Evolutionary conservation across 2,329 filamentous ascomycete species (phyloP), one percentile per base, ranked within the genome.

Genomic region (Sporothrix schenckii): DNA sequence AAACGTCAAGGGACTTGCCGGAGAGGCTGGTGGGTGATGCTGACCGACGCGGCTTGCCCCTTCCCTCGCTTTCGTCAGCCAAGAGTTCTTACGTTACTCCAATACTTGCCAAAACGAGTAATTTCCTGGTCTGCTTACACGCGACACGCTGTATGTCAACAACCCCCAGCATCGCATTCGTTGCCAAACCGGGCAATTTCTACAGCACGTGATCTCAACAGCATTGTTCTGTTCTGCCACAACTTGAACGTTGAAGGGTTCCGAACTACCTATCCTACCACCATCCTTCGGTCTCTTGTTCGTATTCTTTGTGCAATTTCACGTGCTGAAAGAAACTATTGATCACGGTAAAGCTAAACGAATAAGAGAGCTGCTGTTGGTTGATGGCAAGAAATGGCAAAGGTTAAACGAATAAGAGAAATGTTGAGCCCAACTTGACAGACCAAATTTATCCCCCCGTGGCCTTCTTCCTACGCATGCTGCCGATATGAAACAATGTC

Each of bases 201-300:
- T 54, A 30, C 34, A 27, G 9, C 66, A 68, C 66, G 66, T 68
- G 66, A 68, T 68, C 52, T 68, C 66, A 68, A 68, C 66, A 34
- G 30, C 50, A 11, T 47, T 19, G 41, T 10, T n/a, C n/a, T 13
- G 13, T 14, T 47, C 41, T 13, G 14, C 13, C n/a, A 24, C 41
- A 13, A 10, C 21, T 11, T 9, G 19, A 24, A 27, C 41, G 9
- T 47, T 13, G 41, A 44, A 44, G 41, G 41, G 11, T n/a, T n/a
- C 11, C 11, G 54, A 13, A 13, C 14, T 11, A 7, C 54, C 16
- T 13, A n/a, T 27, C 41, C 58, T 14, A 19, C 10, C n/a, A 61
- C 39, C 21, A 3, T 16, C 41, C 41, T 16, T 44, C 41, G 1
- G 41, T 44, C 39, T 63, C 58, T 63, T 63, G n/a, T 63, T 63